phyloP scores from a whole-genome alignment of 1,284 basidiomycete genomes.

The Trametes versicolor region DNA sequence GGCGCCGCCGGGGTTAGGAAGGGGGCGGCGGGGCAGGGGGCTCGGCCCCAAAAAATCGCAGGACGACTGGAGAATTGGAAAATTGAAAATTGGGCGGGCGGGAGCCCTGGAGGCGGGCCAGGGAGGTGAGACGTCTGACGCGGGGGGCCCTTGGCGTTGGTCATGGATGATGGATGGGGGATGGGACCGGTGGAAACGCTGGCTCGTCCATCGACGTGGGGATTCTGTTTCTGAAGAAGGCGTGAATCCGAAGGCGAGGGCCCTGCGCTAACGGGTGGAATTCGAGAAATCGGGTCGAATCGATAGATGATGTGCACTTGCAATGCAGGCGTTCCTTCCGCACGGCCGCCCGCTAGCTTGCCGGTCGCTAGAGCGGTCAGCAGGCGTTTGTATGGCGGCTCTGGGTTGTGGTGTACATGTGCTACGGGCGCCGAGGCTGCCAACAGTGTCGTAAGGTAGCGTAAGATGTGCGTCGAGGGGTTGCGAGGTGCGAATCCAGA shows the following conservation, averaged over 20 bases:
- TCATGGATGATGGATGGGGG: conserved; percentile 10
- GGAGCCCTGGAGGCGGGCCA: background rate
- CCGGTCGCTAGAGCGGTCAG: conserved; percentile 15
- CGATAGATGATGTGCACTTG: background rate
- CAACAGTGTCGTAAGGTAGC: conserved; percentile 3
- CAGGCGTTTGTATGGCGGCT: conserved; percentile 1
- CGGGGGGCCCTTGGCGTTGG: background rate
- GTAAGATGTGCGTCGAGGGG: background rate
- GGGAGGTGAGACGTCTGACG: background rate
- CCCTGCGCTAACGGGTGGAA: background rate
- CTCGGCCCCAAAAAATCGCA: background rate
- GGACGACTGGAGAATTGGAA: background rate
- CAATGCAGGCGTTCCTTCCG: background rate
- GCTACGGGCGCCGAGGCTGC: background rate
- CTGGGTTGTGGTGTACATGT: conserved; percentile 6
- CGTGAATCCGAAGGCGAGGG: background rate
- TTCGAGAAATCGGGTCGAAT: background rate
- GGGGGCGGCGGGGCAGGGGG: background rate
- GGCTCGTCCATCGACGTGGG: background rate
- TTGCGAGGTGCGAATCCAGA: background rate
- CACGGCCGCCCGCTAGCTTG: conserved; percentile 10
- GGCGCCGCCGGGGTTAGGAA: conserved; percentile 2
- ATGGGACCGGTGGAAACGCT: background rate
- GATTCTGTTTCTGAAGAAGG: background rate
- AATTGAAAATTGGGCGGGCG: background rate